Evolutionary conservation across 2,329 filamentous ascomycete genomes (phyloP).

Genomic region (Penicillium oxalicum): DNA sequence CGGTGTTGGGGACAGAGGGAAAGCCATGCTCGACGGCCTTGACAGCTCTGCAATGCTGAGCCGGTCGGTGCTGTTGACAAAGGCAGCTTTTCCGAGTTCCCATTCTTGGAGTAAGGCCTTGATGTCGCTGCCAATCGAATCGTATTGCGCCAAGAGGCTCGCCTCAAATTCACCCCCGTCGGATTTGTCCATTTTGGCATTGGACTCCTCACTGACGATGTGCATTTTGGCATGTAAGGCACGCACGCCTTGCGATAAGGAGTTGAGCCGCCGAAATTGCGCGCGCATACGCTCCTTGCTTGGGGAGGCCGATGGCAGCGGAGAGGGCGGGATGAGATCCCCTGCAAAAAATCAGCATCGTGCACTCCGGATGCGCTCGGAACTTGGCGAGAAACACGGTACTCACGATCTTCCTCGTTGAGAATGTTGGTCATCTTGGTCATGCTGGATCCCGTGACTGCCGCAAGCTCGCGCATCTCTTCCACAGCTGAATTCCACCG

Average conservation of each 20-base stretch:
- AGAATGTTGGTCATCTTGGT: conserved; percentile 63
- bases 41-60: conserved; percentile 62
- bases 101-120: conserved; percentile 74
- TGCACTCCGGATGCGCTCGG: neutral
- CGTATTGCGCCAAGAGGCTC: conserved; percentile 80
- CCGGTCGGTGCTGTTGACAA: conserved; percentile 74
- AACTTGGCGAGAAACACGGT: neutral
- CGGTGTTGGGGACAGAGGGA: conserved; percentile 42
- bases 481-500: conserved; percentile 75
- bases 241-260: conserved; percentile 81
- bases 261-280: conserved; percentile 81
- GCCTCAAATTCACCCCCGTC: conserved; percentile 65
- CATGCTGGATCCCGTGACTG: conserved; percentile 56
- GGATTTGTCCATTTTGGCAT: conserved; percentile 68
- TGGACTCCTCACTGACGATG: conserved; percentile 82
- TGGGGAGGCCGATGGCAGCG: conserved; percentile 62
- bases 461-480: conserved; percentile 61
- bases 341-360: conserved; percentile 20
- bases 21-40: conserved; percentile 44
- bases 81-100: conserved; percentile 78
- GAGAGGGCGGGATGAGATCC: conserved; percentile 45
- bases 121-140: conserved; percentile 85
- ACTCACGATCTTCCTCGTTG: conserved; percentile 71
- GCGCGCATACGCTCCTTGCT: conserved; percentile 77
- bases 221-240: conserved; percentile 93